A percentile compares a stretch with the other conserved stretches of the same genome.
These are phyloP conservation scores for Triadica sebifera DNA, from an alignment of 345 rosid genomes.

Conservation along the genomic window DNA sequence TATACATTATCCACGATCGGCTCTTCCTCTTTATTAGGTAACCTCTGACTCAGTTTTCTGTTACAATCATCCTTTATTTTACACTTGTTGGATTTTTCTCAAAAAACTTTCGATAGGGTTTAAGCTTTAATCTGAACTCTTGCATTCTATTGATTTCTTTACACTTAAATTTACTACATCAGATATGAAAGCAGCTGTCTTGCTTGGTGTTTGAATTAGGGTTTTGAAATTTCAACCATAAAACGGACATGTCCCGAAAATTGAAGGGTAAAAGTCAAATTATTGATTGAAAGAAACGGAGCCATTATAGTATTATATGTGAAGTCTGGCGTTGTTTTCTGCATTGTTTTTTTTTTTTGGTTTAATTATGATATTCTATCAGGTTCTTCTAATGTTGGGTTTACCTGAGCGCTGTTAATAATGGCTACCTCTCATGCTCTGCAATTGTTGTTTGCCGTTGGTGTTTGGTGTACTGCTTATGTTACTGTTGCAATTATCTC, in stretches of 20 bases:
- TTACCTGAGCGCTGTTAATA: constrained; percentile 21
- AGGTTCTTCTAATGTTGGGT: constrained; percentile 2
- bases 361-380: background rate
- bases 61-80: background rate
- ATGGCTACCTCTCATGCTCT: constrained; percentile 58
- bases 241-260: background rate
- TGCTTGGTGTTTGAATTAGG: background rate
- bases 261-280: no score
- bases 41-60: background rate
- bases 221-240: background rate
- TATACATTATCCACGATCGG: background rate
- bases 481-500: constrained; percentile 61
- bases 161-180: no score
- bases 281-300: no score
- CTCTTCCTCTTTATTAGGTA: background rate
- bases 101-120: no score
- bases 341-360: background rate
- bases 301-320: no score
- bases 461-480: constrained; percentile 86
- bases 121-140: no score
- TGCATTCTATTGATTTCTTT: no score
- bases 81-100: no score
- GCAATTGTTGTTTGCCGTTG: constrained; percentile 52
- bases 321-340: no score
- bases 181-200: no score